These are phyloP conservation scores for Euphrasia arctica DNA, from an alignment of 305 asterid genomes.

Conservation along the genomic window DNA sequence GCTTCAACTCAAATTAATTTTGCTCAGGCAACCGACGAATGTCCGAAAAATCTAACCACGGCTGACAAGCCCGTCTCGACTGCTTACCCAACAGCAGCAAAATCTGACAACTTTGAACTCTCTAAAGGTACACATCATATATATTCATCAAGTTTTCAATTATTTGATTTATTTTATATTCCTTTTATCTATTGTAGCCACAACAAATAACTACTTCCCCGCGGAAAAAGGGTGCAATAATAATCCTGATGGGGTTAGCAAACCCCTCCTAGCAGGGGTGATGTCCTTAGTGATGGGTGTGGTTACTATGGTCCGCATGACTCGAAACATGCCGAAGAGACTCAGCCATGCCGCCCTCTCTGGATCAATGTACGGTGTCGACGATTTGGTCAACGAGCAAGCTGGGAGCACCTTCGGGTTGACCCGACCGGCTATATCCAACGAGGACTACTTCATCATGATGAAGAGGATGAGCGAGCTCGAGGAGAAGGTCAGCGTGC, in stretches of 20 bases:
- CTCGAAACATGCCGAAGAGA: slow-evolving; percentile 85
- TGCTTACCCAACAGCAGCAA: slow-evolving; percentile 33
- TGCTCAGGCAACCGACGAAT: slow-evolving; percentile 28
- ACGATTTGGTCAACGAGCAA: slow-evolving; percentile 37
- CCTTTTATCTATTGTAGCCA: slow-evolving; percentile 16
- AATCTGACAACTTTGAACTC: slow-evolving; percentile 32
- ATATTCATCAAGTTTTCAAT: too few relatives aligned
- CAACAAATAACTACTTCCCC: slow-evolving; percentile 29
- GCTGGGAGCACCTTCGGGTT: slow-evolving; percentile 17
- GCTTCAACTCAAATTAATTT: background rate
- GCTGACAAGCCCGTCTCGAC: slow-evolving; percentile 51
- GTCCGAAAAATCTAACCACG: slow-evolving; percentile 29
- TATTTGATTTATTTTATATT: background rate
- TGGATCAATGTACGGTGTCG: slow-evolving; percentile 46
- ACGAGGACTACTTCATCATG: slow-evolving; percentile 59
- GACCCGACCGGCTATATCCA: slow-evolving; percentile 40
- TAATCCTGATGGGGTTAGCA: slow-evolving; percentile 44
- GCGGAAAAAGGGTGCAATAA: slow-evolving; percentile 32
- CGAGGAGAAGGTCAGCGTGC: slow-evolving; percentile 56
- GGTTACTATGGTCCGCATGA: slow-evolving; percentile 84
- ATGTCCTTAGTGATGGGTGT: slow-evolving; percentile 88
- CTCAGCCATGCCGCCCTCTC: slow-evolving; percentile 76
- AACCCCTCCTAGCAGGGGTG: slow-evolving; percentile 65
- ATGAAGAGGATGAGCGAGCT: slow-evolving; percentile 74
- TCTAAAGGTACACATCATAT: slow-evolving; percentile 28